Percentiles rank a stretch among this genome's conserved stretches.
phyloP scores from a whole-genome alignment of 805 yeast species.

The Wickerhamomyces chaumierensis region DNA sequence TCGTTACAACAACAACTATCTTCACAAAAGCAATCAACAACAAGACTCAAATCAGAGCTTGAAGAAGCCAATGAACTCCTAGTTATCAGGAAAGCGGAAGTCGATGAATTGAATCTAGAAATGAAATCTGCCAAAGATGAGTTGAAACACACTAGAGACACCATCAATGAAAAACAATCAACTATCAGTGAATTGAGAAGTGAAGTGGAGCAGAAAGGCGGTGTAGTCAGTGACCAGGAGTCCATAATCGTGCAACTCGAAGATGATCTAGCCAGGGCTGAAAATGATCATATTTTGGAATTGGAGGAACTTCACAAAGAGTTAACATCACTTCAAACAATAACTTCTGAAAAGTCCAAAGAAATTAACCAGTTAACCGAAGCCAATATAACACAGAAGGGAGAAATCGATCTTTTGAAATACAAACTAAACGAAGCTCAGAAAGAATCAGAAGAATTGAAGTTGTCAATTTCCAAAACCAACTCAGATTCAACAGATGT shows the following conservation, averaged over 20 bases:
- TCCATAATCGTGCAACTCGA: conserved; percentile 19
- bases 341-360: conserved; percentile 19
- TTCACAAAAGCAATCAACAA: conserved; percentile 2
- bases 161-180: conserved; percentile 4
- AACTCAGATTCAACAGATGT: conserved; percentile 8
- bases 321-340: conserved; percentile 21
- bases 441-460: conserved; percentile 16
- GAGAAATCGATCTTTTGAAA: conserved; percentile 16
- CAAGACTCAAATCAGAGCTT: neutral
- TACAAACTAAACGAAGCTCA: conserved; percentile 15
- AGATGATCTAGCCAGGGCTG: conserved; percentile 20
- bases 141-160: conserved; percentile 1
- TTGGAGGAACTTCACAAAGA: conserved; percentile 24
- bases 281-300: conserved; percentile 26
- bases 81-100: conserved; percentile 18
- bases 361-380: conserved; percentile 16
- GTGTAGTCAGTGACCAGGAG: conserved; percentile 11
- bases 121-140: conserved; percentile 4
- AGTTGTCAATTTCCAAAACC: conserved; percentile 13
- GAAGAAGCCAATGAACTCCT: conserved; percentile 11
- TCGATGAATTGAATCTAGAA: conserved; percentile 16
- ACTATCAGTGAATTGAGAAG: conserved; percentile 5
- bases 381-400: conserved; percentile 16
- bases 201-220: conserved; percentile 5
- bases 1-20: too few relatives aligned